These are phyloP conservation scores for Trichoderma reesei DNA, from an alignment of 495 filamentous ascomycete species.

Conservation along the genomic window DNA sequence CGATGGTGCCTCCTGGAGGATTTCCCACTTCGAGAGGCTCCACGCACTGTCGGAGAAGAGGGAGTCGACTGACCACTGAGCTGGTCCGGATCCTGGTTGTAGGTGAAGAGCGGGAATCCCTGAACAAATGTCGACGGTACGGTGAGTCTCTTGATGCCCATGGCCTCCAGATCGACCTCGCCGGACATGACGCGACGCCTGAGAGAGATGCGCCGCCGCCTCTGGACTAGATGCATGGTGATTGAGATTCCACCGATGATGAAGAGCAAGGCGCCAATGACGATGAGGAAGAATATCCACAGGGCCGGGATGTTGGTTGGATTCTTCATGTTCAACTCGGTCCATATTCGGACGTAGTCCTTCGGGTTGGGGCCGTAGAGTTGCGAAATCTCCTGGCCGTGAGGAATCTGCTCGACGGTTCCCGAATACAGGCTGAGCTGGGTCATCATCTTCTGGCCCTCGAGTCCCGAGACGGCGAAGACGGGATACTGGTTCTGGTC, in stretches of 20 bases:
- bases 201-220: conserved; percentile 51
- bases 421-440: conserved; percentile 68
- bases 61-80: conserved; percentile 8
- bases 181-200: conserved; percentile 60
- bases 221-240: conserved; percentile 65
- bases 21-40: background rate
- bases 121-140: conserved; percentile 61
- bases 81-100: conserved; percentile 38
- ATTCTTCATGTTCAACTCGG: conserved; percentile 32
- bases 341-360: conserved; percentile 44
- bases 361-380: conserved; percentile 57
- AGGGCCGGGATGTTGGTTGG: conserved; percentile 48
- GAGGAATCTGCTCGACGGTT: conserved; percentile 48
- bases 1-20: conserved; percentile 11
- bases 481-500: conserved; percentile 56
- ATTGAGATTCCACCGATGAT: conserved; percentile 55
- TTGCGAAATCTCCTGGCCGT: conserved; percentile 44
- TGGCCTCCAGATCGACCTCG: conserved; percentile 68
- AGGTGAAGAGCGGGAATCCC: conserved; percentile 64
- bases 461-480: conserved; percentile 66
- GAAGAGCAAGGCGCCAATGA: conserved; percentile 61
- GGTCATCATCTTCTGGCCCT: conserved; percentile 58
- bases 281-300: conserved; percentile 77
- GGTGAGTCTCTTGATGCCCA: conserved; percentile 66
- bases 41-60: conserved; percentile 10